Base-by-base conservation (phyloP, 1,284 basidiomycete species). In the Puccinia novopanici region DNA sequence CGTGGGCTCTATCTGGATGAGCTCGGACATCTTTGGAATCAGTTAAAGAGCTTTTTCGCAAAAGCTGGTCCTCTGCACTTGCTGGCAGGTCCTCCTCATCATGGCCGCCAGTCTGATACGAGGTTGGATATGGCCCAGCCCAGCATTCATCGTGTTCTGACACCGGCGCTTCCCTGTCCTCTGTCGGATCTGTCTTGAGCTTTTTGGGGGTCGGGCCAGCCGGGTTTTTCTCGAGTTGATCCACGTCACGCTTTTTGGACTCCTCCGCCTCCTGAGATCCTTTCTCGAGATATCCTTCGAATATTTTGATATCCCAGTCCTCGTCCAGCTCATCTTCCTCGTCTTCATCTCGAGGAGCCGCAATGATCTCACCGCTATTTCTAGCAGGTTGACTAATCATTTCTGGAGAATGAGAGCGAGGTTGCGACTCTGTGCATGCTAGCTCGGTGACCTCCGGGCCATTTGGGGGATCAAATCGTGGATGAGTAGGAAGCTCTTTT, bases 291-390 rank as follows among this genome's bases (percentile, higher is more conserved):
- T 80, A 80, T 50, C 68, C 55, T 72, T 72, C 78, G 22, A 80
- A 73, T 52, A 80, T 73, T 61, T 52, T 72, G 59, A 80, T 52
- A 40, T 80, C 70, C 55, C 70, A 80, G 40, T 73, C 70, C 27
- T 80, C 78, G 17, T 80, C 78, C 13, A 80, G 57, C 59, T 80
- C 78, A 34, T 80, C 78, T 1, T 19, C 37, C 27, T 77, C 75
- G 15, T 70, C 75, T 77, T 57, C 63, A 17, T 17, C 74, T 75
- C 0, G 2, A 13, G 57, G 50, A 6, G 17, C 24, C 55, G 50
- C 34, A 61, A 37, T 17, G 13, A 42, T 71, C 15, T 42, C 24
- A 45, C 17, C 6, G n/a, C 45, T 22, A 34, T 30, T 55, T 22
- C 59, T 9, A 22, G 67, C 10, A 52, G n/a, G 45, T 52, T 52